Percentiles rank a stretch among this genome's conserved stretches.
Evolutionary conservation across 2,329 filamentous ascomycete species (phyloP).

Genomic region (Volutella citrinella): DNA sequence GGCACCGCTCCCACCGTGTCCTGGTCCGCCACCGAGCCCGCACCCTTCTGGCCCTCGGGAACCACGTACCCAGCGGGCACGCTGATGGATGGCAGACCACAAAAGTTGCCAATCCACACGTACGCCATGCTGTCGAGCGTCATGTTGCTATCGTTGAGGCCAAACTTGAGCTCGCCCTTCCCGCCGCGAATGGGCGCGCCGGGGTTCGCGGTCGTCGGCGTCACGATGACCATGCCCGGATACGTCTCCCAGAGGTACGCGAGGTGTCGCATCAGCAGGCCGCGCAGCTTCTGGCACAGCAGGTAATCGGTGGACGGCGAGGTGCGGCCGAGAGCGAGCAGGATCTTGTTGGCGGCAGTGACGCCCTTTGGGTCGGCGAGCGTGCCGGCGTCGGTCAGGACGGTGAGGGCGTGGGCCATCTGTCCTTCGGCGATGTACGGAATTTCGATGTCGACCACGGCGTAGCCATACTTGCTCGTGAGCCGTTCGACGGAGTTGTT

Average conservation of each 20-base stretch:
- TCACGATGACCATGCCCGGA: conserved; percentile 68
- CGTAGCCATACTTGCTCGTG: conserved; percentile 49
- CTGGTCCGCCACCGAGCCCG: conserved; percentile 29
- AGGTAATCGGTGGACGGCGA: conserved; percentile 65
- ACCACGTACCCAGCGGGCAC: conserved; percentile 44
- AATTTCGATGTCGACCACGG: conserved; percentile 52
- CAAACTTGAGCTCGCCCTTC: too few species aligned
- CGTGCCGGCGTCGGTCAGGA: conserved; percentile 60
- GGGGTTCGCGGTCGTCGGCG: conserved; percentile 59
- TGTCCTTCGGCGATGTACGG: conserved; percentile 62
- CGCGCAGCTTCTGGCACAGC: conserved; percentile 66
- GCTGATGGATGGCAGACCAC: conserved; percentile 44
- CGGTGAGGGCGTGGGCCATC: conserved; percentile 70
- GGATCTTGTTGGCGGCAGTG: conserved; percentile 61
- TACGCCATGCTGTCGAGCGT: conserved; percentile 48
- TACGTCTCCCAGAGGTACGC: conserved; percentile 61
- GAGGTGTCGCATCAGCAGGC: conserved; percentile 68
- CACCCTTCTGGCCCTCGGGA: conserved; percentile 30
- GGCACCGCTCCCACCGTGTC: conserved; percentile 42
- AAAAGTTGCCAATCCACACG: conserved; percentile 51
- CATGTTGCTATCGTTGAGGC: conserved; percentile 38
- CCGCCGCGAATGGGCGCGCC: conserved; percentile 41
- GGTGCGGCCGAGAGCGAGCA: conserved; percentile 61
- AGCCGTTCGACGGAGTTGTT: conserved; percentile 50
- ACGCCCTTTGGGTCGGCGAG: conserved; percentile 46